A percentile compares a stretch with the other conserved stretches of the same genome.
Evolutionary conservation across 371 early-diverging fungal species (phyloP).

Genomic region (Quaeritorhiza haematococci): DNA sequence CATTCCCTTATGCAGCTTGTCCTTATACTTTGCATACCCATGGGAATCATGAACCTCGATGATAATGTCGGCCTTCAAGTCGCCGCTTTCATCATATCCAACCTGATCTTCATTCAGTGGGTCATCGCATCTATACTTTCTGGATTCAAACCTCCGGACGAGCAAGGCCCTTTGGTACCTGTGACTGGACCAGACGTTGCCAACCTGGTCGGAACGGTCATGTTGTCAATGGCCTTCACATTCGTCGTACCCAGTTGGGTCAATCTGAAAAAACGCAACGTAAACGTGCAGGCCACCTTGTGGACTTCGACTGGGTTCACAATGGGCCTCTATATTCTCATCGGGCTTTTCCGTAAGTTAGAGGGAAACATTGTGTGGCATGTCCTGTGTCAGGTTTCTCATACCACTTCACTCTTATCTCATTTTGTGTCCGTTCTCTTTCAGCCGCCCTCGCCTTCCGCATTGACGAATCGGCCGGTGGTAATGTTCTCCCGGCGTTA

Average conservation of each 20-base stretch:
- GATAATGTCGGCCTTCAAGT: constrained; percentile 41
- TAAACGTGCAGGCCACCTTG: constrained; percentile 39
- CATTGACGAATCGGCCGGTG: constrained; percentile 9
- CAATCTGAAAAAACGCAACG: constrained; percentile 40
- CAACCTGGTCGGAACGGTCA: background rate
- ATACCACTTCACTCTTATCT: background rate
- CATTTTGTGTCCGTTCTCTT: background rate
- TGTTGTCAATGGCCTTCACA: constrained; percentile 24
- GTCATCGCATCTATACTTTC: constrained; percentile 17
- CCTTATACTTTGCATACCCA: constrained; percentile 23
- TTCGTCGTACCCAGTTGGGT: constrained; percentile 42
- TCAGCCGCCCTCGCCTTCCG: constrained; percentile 36
- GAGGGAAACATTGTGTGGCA: background rate
- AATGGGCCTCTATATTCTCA: constrained; percentile 25
- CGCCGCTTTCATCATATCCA: constrained; percentile 28
- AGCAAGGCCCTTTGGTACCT: constrained; percentile 15
- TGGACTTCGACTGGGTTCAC: constrained; percentile 33
- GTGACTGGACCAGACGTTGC: background rate
- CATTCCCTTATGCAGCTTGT: constrained; percentile 13
- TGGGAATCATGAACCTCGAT: constrained; percentile 37
- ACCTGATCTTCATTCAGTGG: constrained; percentile 41
- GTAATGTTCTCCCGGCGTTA: constrained; percentile 20
- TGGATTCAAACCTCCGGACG: constrained; percentile 14
- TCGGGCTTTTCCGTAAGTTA: constrained; percentile 38
- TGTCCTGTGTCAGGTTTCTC: background rate